Evolutionary conservation across 257 asterid species (phyloP), one percentile per base, ranked within the genome.

Genomic region (Galeopsis tetrahit): DNA sequence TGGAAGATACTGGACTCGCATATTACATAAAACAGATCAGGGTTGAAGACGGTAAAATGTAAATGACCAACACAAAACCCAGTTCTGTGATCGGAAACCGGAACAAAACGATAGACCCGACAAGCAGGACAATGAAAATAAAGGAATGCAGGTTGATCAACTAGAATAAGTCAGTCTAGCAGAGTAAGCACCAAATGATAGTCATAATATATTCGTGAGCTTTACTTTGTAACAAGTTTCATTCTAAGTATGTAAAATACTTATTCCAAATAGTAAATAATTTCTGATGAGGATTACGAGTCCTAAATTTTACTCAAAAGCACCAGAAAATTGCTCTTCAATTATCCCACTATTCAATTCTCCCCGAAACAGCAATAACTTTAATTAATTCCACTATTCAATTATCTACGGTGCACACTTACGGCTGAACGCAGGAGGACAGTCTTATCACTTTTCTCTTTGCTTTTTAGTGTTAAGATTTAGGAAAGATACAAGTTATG

Each of bases 1-100:
- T 68, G 43, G 40, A 76, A 76, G 69, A 36, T 49, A 80, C 77
- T 80, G 82, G 44, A 65, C 43, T 71, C 71, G 65, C 57, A 74
- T 9, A 66, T 64, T 34, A 60, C 33, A 67, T n/a, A 28, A 6
- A 69, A 68, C 44, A 68, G 43, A 74, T 75, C 70, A 74, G 74
- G 61, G 48, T 36, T 51, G 44, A 53, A 72, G 9, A 32, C 14
- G 28, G 35, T 57, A 71, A 58, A 55, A 31, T 32, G 42, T 4
- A 69, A 42, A 36, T 72, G 39, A 57, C 34, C 38, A 73, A 3
- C 35, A 63, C 21, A 51, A 6, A 56, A 63, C 28, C 28, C 28
- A 64, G 51, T 71, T 31, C 5, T 42, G 38, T 14, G 40, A 14
- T 33, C 36, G 43, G 5, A 15, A 32, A 63, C 3, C 2, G 43